These are phyloP conservation scores for Pochonia chlamydosporia DNA, from an alignment of 2,329 filamentous ascomycete genomes.

Conservation along the genomic window DNA sequence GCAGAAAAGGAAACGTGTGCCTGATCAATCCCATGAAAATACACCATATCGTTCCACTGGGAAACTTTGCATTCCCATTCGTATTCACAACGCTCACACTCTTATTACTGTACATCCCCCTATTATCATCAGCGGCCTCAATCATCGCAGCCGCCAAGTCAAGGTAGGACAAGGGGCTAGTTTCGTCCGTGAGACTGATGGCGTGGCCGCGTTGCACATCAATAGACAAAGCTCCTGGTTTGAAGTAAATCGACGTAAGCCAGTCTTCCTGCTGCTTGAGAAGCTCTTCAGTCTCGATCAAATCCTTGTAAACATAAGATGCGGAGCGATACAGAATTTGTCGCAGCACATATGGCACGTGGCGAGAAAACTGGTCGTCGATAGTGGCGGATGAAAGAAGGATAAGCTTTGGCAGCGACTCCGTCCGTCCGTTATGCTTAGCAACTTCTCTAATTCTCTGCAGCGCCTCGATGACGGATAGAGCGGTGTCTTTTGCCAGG, in stretches of 20 bases:
- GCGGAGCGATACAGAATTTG: conserved; percentile 22
- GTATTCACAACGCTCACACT: conserved; percentile 12
- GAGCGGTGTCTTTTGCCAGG: conserved; percentile 29
- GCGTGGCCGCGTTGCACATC: conserved; percentile 30
- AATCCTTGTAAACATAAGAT: conserved; percentile 15
- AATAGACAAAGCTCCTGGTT: conserved; percentile 23
- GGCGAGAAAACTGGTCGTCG: conserved; percentile 28
- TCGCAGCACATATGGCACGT: conserved; percentile 21
- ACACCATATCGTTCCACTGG: background rate
- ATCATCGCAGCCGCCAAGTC: conserved; percentile 35
- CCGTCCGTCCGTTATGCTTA: conserved; percentile 21
- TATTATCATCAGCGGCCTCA: conserved; percentile 33
- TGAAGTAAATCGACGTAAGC: conserved; percentile 34
- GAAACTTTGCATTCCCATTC: background rate
- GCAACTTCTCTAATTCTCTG: background rate
- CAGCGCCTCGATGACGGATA: conserved; percentile 26
- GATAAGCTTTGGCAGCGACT: conserved; percentile 30
- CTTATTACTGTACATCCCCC: conserved; percentile 17
- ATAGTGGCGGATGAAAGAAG: conserved; percentile 38
- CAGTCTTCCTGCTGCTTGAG: conserved; percentile 31
- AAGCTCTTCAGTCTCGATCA: conserved; percentile 26
- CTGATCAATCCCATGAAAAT: background rate
- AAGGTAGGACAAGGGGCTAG: conserved; percentile 26
- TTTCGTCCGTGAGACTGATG: conserved; percentile 30
- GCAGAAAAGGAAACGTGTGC: background rate